These are phyloP conservation scores for Syzygium malaccense DNA, from an alignment of 441 rosid genomes.

Conservation along the genomic window DNA sequence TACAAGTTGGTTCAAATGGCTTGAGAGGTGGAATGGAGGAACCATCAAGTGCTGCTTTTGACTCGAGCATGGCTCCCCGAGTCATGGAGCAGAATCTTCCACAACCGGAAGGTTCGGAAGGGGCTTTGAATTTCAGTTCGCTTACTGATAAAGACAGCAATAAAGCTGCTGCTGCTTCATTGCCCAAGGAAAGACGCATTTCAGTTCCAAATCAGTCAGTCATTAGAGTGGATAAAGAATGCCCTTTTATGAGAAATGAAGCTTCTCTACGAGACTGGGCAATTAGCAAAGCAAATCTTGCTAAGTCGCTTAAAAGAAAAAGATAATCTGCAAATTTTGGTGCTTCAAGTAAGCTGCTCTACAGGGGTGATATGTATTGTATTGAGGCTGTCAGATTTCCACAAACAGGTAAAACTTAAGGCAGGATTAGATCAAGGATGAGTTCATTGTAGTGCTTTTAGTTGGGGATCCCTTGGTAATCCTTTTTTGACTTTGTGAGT, in stretches of 20 bases:
- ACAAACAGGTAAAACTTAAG: background rate
- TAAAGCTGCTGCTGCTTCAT: conserved; percentile 3
- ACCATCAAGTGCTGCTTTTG: background rate
- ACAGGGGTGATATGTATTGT: background rate
- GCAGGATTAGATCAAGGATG: background rate
- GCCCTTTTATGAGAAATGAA: conserved; percentile 69
- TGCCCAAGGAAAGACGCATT: background rate
- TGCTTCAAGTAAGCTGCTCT: background rate
- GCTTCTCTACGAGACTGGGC: conserved; percentile 71
- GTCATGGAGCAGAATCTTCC: background rate
- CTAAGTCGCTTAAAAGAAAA: conserved; percentile 44
- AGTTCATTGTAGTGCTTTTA: background rate
- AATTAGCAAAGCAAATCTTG: conserved; percentile 49
- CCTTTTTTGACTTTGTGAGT: background rate
- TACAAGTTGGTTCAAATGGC: conserved; percentile 4
- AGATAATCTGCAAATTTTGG: conserved; percentile 16
- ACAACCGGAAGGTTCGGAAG: background rate
- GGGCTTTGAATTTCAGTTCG: conserved; percentile 7
- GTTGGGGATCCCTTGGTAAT: background rate
- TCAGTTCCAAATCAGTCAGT: background rate
- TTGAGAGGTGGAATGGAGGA: conserved; percentile 9
- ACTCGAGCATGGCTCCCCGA: background rate
- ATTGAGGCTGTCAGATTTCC: background rate
- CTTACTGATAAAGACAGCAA: background rate
- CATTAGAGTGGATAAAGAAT: conserved; percentile 35